phyloP scores from a whole-genome alignment of 768 basidiomycete genomes.

The Phaeotremella fagi region DNA sequence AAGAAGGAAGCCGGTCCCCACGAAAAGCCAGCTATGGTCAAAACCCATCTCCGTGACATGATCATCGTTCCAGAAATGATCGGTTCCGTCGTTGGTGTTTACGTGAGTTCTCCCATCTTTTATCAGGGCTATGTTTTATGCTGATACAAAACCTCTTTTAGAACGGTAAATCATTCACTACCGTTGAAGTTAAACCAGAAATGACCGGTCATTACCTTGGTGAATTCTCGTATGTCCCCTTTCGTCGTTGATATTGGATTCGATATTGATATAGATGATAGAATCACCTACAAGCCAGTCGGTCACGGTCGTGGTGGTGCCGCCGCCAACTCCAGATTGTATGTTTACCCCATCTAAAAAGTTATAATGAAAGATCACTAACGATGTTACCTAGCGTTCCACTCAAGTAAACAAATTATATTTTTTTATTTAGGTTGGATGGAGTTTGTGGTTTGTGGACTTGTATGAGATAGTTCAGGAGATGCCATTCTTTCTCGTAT shows the following conservation, averaged over 20 bases:
- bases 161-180: conserved; percentile 51
- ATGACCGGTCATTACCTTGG: conserved; percentile 99
- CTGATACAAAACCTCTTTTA: conserved; percentile 3
- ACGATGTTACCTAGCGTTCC: conserved; percentile 58
- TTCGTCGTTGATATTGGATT: neutral
- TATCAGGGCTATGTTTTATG: neutral
- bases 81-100: conserved; percentile 94
- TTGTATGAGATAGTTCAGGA: conserved; percentile 5
- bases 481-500: neutral
- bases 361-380: neutral
- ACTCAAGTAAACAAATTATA: conserved; percentile 94
- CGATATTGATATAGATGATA: conserved; percentile 3
- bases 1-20: conserved; percentile 99
- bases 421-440: neutral
- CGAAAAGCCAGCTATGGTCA: conserved; percentile 97
- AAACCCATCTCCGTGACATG: conserved; percentile 99
- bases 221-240: conserved; percentile 54
- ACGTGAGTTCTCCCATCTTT: conserved; percentile 51
- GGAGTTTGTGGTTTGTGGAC: neutral
- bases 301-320: conserved; percentile 99
- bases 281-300: conserved; percentile 93
- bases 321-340: conserved; percentile 54
- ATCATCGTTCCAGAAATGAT: conserved; percentile 99
- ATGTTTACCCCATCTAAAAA: conserved; percentile 65
- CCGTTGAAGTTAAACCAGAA: conserved; percentile 98